Conservation (phyloP, 495 filamentous ascomycete genomes). For the Annulohypoxylon stygium region DNA sequence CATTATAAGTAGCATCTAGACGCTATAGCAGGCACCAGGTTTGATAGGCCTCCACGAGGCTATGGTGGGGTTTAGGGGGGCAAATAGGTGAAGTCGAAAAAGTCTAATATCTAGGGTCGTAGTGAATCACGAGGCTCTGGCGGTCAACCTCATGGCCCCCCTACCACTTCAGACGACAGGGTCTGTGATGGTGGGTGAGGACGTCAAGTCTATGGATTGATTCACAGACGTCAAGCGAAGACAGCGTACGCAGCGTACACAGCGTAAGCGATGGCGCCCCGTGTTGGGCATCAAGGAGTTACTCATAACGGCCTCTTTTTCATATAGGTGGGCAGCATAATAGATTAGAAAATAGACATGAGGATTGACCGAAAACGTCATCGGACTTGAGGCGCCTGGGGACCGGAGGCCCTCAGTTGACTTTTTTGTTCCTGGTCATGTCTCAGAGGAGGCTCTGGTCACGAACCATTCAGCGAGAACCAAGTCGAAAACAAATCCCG, state of each 20-base stretch:
- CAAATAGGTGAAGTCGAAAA: slow-evolving; percentile 34
- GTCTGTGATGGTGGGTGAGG: slow-evolving; percentile 22
- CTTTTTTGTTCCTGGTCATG: slow-evolving; percentile 28
- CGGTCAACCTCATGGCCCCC: slow-evolving; percentile 33
- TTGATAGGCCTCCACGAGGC: slow-evolving; percentile 45
- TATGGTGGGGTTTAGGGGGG: slow-evolving; percentile 29
- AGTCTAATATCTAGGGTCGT: slow-evolving; percentile 7
- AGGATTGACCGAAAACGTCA: slow-evolving; percentile 34
- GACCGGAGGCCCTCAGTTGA: slow-evolving; percentile 35
- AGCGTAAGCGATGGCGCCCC: slow-evolving; percentile 12
- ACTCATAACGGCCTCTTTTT: slow-evolving; percentile 19
- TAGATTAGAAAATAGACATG: background rate
- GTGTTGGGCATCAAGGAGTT: slow-evolving; percentile 7
- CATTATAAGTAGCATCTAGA: slow-evolving; percentile 37
- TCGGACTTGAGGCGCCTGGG: slow-evolving; percentile 30
- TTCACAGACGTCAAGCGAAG: slow-evolving; percentile 11
- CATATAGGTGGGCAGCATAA: slow-evolving; percentile 28
- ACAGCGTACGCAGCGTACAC: slow-evolving; percentile 18
- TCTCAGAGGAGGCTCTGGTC: slow-evolving; percentile 35
- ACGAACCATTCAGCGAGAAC: slow-evolving; percentile 23
- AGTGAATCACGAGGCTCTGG: slow-evolving; percentile 37
- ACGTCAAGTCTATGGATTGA: slow-evolving; percentile 2
- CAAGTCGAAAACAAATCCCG: background rate
- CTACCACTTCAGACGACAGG: slow-evolving; percentile 19
- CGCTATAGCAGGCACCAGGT: slow-evolving; percentile 23